These are phyloP conservation scores for Plectosphaerella sp. DNA, from an alignment of 2,329 filamentous ascomycete genomes.

Conservation along the genomic window DNA sequence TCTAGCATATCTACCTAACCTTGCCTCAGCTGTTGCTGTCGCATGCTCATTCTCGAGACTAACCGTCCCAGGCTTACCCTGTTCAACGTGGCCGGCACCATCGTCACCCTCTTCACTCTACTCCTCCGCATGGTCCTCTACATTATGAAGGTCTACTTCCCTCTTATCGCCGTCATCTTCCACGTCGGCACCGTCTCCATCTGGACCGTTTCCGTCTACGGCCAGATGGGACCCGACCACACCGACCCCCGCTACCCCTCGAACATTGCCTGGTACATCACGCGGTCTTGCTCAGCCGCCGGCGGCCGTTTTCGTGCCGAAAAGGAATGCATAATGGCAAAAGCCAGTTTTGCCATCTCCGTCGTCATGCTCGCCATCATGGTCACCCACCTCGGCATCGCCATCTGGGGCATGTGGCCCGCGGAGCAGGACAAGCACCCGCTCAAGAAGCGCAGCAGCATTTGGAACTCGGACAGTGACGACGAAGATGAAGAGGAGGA, in stretches of 20 bases:
- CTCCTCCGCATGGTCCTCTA: slow-evolving; percentile 65
- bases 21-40: slow-evolving; percentile 6
- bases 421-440: slow-evolving; percentile 44
- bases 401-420: slow-evolving; percentile 54
- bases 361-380: slow-evolving; percentile 64
- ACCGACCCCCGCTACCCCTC: slow-evolving; percentile 60
- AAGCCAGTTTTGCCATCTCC: slow-evolving; percentile 60
- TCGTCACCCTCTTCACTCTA: slow-evolving; percentile 72
- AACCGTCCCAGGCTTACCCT: slow-evolving; percentile 57
- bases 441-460: not conserved
- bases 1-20: slow-evolving; percentile 14
- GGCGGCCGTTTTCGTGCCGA: slow-evolving; percentile 45
- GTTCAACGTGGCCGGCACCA: slow-evolving; percentile 72
- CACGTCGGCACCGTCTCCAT: slow-evolving; percentile 55
- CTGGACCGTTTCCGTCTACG: slow-evolving; percentile 62
- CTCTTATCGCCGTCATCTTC: slow-evolving; percentile 56
- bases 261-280: slow-evolving; percentile 69
- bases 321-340: slow-evolving; percentile 62
- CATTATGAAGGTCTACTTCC: slow-evolving; percentile 68
- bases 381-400: slow-evolving; percentile 52
- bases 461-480: slow-evolving; percentile 19
- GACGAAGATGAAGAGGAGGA: slow-evolving; percentile 34
- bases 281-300: slow-evolving; percentile 62
- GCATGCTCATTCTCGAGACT: slow-evolving; percentile 1
- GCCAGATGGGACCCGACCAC: slow-evolving; percentile 70